Percentiles rank a stretch among this genome's conserved stretches.
Evolutionary conservation across 169 alveolate species (phyloP).

Genomic region (Plasmodium vinckei): DNA sequence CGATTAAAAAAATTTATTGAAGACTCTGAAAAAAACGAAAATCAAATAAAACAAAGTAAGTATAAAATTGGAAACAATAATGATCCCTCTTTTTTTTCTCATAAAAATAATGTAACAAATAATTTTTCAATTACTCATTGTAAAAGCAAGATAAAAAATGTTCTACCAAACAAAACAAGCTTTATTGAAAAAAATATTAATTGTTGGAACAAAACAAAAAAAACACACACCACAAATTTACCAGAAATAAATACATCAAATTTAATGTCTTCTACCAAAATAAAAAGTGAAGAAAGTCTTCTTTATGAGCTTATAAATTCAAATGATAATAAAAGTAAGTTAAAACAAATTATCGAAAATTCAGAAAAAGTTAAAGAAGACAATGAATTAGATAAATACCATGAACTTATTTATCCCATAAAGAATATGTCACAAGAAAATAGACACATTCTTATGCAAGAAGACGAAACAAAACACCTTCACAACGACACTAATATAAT

Average conservation of each 20-base stretch:
- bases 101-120: neutral
- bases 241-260: neutral
- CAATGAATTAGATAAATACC: neutral
- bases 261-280: neutral
- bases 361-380: neutral
- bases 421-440: neutral
- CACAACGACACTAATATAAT: neutral
- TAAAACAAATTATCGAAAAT: neutral
- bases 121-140: too few species aligned
- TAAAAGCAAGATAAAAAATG: neutral
- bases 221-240: neutral
- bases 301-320: conserved; percentile 8
- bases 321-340: conserved; percentile 5
- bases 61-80: neutral
- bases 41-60: neutral
- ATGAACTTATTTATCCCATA: neutral
- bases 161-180: neutral
- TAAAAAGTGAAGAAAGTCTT: conserved; percentile 12
- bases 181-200: neutral
- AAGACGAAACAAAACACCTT: neutral
- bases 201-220: neutral
- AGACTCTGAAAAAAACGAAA: conserved; percentile 2
- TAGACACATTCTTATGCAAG: neutral
- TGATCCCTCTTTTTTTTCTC: neutral
- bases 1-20: conserved; percentile 21